A percentile compares a stretch with the other conserved stretches of the same genome.
phyloP scores from a whole-genome alignment of 805 yeast genomes.

The Lipomyces chichibuensis region DNA sequence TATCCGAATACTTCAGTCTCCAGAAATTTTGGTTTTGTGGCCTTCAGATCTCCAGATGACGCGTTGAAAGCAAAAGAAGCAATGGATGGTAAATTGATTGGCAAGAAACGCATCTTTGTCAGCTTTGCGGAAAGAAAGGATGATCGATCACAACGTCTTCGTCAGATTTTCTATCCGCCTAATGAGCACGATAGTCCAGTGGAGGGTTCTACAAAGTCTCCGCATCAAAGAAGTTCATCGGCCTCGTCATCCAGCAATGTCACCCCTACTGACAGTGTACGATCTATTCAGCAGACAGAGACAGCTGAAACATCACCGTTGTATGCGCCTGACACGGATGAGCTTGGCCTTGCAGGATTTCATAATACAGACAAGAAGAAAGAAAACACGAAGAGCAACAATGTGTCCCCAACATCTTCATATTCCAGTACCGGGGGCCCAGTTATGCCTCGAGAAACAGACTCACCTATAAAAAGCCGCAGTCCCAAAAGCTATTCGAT shows the following conservation, averaged over 20 bases:
- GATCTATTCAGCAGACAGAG: background rate
- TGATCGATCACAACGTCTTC: slow-evolving; percentile 1
- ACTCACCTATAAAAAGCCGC: background rate
- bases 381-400: background rate
- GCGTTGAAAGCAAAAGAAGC: slow-evolving; percentile 21
- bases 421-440: background rate
- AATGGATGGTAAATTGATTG: slow-evolving; percentile 26
- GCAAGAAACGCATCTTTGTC: slow-evolving; percentile 23
- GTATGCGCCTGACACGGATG: background rate
- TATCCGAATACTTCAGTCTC: slow-evolving; percentile 16
- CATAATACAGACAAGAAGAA: background rate
- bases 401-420: background rate
- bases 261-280: slow-evolving; percentile 1
- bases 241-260: background rate
- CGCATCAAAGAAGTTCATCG: background rate
- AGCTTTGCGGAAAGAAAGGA: slow-evolving; percentile 26
- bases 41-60: slow-evolving; percentile 22
- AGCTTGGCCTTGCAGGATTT: background rate
- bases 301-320: background rate
- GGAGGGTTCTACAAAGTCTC: background rate
- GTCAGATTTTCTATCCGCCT: background rate
- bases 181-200: background rate
- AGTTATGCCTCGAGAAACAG: background rate
- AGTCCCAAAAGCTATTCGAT: background rate
- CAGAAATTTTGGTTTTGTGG: slow-evolving; percentile 32